Conservation (phyloP, 1,284 basidiomycete species). For the Mycosarcoma mackinlayi region DNA sequence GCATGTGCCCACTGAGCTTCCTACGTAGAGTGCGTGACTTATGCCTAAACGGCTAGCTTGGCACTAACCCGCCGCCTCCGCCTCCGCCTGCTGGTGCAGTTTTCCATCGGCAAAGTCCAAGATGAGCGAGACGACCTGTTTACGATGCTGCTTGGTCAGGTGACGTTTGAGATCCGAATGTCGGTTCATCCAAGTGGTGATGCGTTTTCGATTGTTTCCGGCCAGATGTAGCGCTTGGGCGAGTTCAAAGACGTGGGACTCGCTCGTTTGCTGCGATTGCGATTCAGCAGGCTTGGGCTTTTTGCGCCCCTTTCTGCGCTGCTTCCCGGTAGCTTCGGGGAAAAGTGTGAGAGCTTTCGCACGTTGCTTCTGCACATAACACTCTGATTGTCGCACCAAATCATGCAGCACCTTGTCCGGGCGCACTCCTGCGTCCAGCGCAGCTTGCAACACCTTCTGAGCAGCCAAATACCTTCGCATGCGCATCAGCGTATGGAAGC, state of each 20-base stretch:
- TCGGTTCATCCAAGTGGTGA: constrained; percentile 1
- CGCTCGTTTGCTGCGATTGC: not conserved
- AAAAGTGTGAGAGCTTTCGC: constrained; percentile 2
- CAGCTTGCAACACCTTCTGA: constrained; percentile 31
- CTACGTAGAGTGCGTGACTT: too few species aligned
- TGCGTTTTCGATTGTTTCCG: constrained; percentile 2
- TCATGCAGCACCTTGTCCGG: constrained; percentile 34
- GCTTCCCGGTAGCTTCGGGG: too few species aligned
- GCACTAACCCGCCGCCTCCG: not conserved
- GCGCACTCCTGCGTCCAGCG: constrained; percentile 26
- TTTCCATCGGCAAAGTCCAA: constrained; percentile 35
- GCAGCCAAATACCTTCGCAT: constrained; percentile 30
- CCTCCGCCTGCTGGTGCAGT: constrained; percentile 18
- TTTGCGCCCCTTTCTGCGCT: not conserved
- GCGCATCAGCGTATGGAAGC: constrained; percentile 34
- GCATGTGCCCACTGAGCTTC: not conserved
- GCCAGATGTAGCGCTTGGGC: constrained; percentile 11
- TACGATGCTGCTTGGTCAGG: constrained; percentile 23
- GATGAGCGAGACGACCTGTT: constrained; percentile 27
- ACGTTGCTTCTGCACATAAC: constrained; percentile 20
- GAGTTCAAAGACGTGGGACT: constrained; percentile 18
- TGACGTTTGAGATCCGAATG: not conserved
- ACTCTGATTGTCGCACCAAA: constrained; percentile 16
- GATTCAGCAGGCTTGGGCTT: not conserved
- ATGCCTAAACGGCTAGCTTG: too few species aligned